Base-by-base conservation (phyloP, 192 early-diverging fungal species). In the Phycomyces nitens region DNA sequence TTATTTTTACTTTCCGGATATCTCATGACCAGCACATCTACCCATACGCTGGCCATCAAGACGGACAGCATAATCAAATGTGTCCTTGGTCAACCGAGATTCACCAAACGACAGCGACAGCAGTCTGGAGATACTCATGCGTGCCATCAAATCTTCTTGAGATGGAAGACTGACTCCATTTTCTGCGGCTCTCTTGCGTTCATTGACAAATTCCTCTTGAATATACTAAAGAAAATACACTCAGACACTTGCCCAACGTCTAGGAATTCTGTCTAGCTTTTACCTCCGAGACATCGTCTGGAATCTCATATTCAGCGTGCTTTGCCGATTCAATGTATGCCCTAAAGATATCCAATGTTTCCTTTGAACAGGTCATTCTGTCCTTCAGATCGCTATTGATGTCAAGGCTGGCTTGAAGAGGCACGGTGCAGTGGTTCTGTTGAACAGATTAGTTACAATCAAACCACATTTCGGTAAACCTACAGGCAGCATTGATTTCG, bases 401-500 rank as follows among this genome's bases (percentile, higher is more conserved):
- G 4, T 16, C 14, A 58, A 50, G 55, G 50, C 54, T 52, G 42
- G 64, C 52, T 60, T 69, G 59, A 22, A 64, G 26, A 8, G 44
- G 61, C 61, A 65, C 21, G 50, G 58, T 16, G 58, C 71, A 69
- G 24, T 72, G 70, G 14, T 54, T 53, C 70, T 71, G 58, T 47
- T 8, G 5, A 34, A 53, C 56, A 59, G 24, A 5, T 14, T 16
- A 38, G 16, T 53, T 20, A 21, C 29, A 47, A 22, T 5, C 43
- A 29, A 12, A 21, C 5, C 8, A 26, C 18, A 41, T 24, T 57
- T 6, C 9, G 16, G 42, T 23, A 38, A 39, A 60, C 71, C 74
- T 74, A 83, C 84, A 26, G 84, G 86, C 22, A 92, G 65, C 49
- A 92, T 75, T 34, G 89, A 87, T 58, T 88, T 92, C 16, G 83